Evolutionary conservation across 306 rosid species (phyloP).

Genomic region (Begonia peltatifolia): DNA sequence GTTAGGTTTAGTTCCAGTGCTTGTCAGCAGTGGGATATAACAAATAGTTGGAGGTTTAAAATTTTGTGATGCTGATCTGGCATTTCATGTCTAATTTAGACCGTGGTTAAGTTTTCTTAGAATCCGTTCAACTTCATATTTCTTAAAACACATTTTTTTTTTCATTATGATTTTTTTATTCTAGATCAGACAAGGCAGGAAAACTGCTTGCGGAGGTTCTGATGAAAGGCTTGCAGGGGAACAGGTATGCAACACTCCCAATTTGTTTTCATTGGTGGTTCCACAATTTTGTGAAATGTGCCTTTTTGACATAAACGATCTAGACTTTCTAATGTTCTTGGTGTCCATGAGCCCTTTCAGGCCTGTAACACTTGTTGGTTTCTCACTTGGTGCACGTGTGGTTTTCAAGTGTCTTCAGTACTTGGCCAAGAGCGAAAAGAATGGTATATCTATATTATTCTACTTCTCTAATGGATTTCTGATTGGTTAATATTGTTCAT

Average conservation of each 20-base stretch:
- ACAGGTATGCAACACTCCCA: conserved; percentile 15
- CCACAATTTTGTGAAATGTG: too few species aligned
- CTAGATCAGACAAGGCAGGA: conserved; percentile 47
- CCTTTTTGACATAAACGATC: too few species aligned
- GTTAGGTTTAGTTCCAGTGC: too few species aligned
- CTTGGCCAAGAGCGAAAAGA: conserved; percentile 26
- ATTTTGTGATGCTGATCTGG: too few species aligned
- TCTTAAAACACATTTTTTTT: too few species aligned
- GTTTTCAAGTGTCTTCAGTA: conserved; percentile 32
- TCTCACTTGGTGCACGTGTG: conserved; percentile 39
- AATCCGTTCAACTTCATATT: too few species aligned
- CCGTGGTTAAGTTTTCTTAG: too few species aligned
- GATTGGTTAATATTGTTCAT: conserved; percentile 2
- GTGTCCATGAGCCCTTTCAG: conserved; percentile 15
- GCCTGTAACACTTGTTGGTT: conserved; percentile 44
- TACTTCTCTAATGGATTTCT: background rate
- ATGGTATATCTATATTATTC: conserved; percentile 15
- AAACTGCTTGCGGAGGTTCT: conserved; percentile 34
- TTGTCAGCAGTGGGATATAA: too few species aligned
- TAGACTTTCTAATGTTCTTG: background rate
- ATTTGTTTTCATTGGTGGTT: background rate
- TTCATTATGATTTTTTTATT: background rate
- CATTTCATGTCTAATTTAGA: too few species aligned
- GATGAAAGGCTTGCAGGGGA: conserved; percentile 34
- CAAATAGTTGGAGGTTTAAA: too few species aligned